A percentile compares a stretch with the other conserved stretches of the same genome.
Evolutionary conservation across 768 basidiomycete species (phyloP).

Genomic region (Candolleomyces efflorescens): DNA sequence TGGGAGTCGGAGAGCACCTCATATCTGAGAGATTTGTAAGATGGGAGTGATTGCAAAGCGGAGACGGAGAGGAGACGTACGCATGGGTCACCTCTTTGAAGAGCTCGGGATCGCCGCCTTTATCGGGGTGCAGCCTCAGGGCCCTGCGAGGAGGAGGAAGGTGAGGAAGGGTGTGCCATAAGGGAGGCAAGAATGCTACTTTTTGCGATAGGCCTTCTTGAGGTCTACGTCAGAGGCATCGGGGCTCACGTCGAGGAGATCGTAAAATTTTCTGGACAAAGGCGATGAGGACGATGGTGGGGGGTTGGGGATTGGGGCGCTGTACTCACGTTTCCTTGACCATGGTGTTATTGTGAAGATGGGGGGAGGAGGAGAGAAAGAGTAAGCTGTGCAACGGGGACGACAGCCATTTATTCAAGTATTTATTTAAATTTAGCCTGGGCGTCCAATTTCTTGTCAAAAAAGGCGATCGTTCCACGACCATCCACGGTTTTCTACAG

Average conservation of each 20-base stretch:
- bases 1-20: constrained; percentile 89
- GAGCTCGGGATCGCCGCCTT: constrained; percentile 92
- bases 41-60: neutral
- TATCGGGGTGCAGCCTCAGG: constrained; percentile 83
- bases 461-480: constrained; percentile 40
- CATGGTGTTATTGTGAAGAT: constrained; percentile 25
- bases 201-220: constrained; percentile 95
- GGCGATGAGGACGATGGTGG: constrained; percentile 6
- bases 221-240: constrained; percentile 79
- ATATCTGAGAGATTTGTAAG: constrained; percentile 49
- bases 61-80: constrained; percentile 44
- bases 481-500: constrained; percentile 38
- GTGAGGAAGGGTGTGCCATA: constrained; percentile 5
- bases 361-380: constrained; percentile 14
- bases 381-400: constrained; percentile 14
- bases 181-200: constrained; percentile 39
- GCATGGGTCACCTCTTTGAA: constrained; percentile 98
- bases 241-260: constrained; percentile 82
- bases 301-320: neutral
- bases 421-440: constrained; percentile 12
- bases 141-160: constrained; percentile 46
- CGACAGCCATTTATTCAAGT: constrained; percentile 8
- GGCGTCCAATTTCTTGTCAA: constrained; percentile 26
- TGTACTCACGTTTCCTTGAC: constrained; percentile 63
- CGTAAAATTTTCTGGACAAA: constrained; percentile 75